Percentiles rank a stretch among this genome's conserved stretches.
phyloP scores from a whole-genome alignment of 257 asterid species.

The Capsicum chinense region DNA sequence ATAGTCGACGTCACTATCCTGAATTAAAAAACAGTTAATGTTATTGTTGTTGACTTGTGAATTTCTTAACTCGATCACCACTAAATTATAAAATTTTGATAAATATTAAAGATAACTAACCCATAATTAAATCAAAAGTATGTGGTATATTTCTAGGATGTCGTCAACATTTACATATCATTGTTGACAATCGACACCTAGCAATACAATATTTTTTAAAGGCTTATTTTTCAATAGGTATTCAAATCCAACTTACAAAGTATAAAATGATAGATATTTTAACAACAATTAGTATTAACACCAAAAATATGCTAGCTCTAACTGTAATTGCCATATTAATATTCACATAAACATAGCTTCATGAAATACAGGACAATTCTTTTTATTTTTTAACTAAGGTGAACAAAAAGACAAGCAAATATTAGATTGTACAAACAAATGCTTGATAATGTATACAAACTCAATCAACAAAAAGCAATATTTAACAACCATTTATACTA shows the following conservation, averaged over 20 bases:
- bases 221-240: background rate
- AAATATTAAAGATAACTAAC: background rate
- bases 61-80: background rate
- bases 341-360: background rate
- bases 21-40: background rate
- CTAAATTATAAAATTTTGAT: background rate
- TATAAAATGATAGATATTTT: background rate
- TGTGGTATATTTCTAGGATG: background rate
- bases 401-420: background rate
- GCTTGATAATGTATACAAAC: constrained; percentile 1
- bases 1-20: background rate
- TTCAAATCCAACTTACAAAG: background rate
- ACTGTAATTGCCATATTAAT: background rate
- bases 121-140: constrained; percentile 14
- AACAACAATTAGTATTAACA: background rate
- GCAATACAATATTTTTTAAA: background rate
- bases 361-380: background rate
- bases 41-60: background rate
- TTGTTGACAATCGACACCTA: background rate
- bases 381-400: background rate
- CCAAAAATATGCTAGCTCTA: background rate
- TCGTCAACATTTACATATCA: background rate
- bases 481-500: background rate
- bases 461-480: background rate
- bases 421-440: background rate